Evolutionary conservation across 345 rosid species (phyloP).

Genomic region (Luvunga scandens): DNA sequence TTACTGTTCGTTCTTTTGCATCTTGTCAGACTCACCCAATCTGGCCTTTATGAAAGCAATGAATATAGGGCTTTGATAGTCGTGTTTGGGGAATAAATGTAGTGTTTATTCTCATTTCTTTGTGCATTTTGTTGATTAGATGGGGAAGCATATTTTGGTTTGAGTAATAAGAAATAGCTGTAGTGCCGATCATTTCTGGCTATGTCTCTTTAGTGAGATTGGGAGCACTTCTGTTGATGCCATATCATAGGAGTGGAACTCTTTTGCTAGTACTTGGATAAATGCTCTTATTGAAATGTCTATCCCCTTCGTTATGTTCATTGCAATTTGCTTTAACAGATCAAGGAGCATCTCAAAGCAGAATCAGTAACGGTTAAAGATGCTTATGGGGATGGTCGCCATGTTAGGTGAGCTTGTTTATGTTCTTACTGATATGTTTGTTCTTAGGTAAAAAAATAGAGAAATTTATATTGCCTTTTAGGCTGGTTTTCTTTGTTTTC

Average conservation of each 20-base stretch:
- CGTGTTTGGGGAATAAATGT: not conserved
- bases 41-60: not conserved
- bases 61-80: not conserved
- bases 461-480: not conserved
- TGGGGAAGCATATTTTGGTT: not conserved
- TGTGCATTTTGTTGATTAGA: not conserved
- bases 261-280: not conserved
- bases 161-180: not conserved
- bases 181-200: not conserved
- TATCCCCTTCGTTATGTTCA: not conserved
- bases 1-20: not conserved
- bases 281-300: not conserved
- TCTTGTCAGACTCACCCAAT: not conserved
- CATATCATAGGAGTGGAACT: not conserved
- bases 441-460: not conserved
- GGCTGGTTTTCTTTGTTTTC: not conserved
- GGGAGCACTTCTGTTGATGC: not conserved
- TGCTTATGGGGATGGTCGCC: constrained; percentile 96
- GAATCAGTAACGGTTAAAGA: constrained; percentile 80
- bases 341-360: constrained; percentile 72
- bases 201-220: not conserved
- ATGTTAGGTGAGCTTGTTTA: constrained; percentile 62
- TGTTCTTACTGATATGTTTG: not conserved
- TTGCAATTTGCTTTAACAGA: constrained; percentile 39
- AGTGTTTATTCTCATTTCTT: not conserved